Percentiles rank a stretch among this genome's conserved stretches.
Conservation (phyloP, 495 filamentous ascomycete genomes). For the Parachaetomium inaequale region DNA sequence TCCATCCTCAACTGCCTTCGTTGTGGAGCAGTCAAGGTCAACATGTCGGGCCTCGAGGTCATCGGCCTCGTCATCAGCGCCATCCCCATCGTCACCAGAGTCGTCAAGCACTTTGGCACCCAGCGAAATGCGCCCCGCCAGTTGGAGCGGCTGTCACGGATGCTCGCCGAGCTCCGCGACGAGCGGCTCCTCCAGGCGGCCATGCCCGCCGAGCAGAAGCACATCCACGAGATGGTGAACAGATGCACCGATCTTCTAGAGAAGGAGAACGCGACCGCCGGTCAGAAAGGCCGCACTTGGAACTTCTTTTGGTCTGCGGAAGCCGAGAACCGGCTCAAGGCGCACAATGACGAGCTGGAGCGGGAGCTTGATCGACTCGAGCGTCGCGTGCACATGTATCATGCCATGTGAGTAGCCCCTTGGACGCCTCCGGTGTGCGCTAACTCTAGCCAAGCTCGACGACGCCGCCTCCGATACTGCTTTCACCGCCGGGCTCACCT, state of each 20-base stretch:
- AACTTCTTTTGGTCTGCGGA: constrained; percentile 1
- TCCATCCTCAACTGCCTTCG: no score
- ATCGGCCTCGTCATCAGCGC: neutral
- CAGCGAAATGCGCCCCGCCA: constrained; percentile 4
- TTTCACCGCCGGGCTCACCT: neutral
- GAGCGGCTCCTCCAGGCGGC: neutral
- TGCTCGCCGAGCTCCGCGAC: neutral
- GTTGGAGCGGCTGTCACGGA: neutral
- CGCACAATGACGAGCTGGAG: constrained; percentile 1
- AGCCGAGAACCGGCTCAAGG: neutral
- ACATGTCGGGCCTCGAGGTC: neutral
- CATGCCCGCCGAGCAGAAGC: neutral
- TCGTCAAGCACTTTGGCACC: constrained; percentile 1
- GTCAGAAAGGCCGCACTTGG: neutral
- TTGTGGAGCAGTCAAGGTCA: no score
- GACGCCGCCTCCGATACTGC: neutral
- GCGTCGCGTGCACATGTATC: neutral
- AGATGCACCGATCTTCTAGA: neutral
- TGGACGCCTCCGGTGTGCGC: neutral
- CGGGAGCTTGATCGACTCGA: neutral
- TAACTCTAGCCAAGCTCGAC: neutral
- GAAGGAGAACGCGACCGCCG: neutral
- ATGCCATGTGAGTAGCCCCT: neutral
- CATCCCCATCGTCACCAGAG: neutral
- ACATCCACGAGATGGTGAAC: neutral